Conservation (phyloP, 2,329 filamentous ascomycete genomes). For the Delphinella strobiligena region DNA sequence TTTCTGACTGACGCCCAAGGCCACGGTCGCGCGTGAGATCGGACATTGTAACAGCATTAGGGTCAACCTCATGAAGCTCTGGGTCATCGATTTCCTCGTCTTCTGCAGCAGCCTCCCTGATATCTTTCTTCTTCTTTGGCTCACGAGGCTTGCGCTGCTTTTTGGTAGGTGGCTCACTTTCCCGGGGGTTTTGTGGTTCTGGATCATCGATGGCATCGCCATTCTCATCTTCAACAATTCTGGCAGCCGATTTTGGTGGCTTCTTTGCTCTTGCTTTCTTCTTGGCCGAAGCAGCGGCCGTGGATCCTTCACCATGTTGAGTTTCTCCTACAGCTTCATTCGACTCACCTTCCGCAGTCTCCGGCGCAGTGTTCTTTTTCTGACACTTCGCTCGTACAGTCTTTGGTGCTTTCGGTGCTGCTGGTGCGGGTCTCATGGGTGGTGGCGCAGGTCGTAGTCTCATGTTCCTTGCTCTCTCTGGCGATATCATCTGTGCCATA, state of each 20-base stretch:
- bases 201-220: not conserved
- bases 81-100: slow-evolving; percentile 16
- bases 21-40: slow-evolving; percentile 52
- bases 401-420: not conserved
- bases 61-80: slow-evolving; percentile 43
- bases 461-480: not conserved
- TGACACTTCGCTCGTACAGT: slow-evolving; percentile 4
- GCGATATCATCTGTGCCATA: slow-evolving; percentile 6
- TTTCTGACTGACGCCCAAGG: slow-evolving; percentile 58
- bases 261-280: slow-evolving; percentile 7
- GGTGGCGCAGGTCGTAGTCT: no score
- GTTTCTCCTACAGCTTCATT: slow-evolving; percentile 2
- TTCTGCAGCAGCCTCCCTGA: slow-evolving; percentile 8
- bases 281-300: slow-evolving; percentile 1
- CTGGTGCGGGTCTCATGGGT: not conserved
- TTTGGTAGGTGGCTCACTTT: slow-evolving; percentile 1
- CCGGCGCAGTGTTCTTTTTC: slow-evolving; percentile 3
- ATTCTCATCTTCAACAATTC: slow-evolving; percentile 4
- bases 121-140: slow-evolving; percentile 11
- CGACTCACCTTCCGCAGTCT: not conserved
- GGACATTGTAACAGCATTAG: slow-evolving; percentile 56
- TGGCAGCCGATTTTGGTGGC: slow-evolving; percentile 2
- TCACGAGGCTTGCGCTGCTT: slow-evolving; percentile 4
- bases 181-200: not conserved
- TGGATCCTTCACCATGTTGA: not conserved